phyloP scores from a whole-genome alignment of 2,329 filamentous ascomycete species.

The Fusarium mexicanum region DNA sequence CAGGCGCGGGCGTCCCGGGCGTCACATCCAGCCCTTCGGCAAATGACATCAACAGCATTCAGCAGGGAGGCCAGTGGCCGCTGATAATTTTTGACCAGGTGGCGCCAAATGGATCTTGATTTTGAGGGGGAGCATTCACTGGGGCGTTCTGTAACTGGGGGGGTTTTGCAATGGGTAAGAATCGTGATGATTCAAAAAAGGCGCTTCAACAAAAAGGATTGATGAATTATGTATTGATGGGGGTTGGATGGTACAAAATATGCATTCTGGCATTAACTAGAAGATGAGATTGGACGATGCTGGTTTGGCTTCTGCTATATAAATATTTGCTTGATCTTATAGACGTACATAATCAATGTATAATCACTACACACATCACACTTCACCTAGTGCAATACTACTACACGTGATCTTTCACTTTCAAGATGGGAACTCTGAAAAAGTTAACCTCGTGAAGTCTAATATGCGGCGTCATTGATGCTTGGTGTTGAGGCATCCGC shows the following conservation, averaged over 20 bases:
- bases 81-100: conserved; percentile 46
- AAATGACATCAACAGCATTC: conserved; percentile 44
- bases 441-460: background rate
- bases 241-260: background rate
- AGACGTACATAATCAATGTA: conserved; percentile 32
- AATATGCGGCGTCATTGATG: background rate
- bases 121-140: conserved; percentile 29
- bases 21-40: conserved; percentile 26
- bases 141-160: conserved; percentile 18
- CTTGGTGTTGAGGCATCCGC: background rate
- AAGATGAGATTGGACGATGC: background rate
- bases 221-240: conserved; percentile 29
- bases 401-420: background rate
- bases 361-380: background rate
- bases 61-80: conserved; percentile 46
- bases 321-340: conserved; percentile 9
- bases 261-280: conserved; percentile 13
- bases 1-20: conserved; percentile 27
- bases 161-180: conserved; percentile 10
- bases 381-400: rapidly evolving
- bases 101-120: conserved; percentile 38
- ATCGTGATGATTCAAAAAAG: conserved; percentile 4
- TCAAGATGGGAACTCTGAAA: background rate
- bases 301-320: conserved; percentile 6
- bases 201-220: background rate